Conservation (phyloP, 2,329 filamentous ascomycete genomes). For the Diplodia sapinea region DNA sequence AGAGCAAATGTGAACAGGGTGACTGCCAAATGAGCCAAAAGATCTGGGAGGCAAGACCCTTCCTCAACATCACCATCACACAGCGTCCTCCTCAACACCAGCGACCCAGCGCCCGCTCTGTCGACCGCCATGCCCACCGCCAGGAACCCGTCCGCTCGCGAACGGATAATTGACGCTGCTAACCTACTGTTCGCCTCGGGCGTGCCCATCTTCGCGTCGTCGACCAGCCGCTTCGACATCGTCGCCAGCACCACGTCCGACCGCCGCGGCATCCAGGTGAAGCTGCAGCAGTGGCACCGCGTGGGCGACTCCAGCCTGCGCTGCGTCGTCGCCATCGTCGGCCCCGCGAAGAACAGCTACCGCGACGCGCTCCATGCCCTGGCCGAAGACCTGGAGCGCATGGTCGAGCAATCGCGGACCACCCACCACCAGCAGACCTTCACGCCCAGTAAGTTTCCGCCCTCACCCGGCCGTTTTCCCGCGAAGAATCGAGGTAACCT, state of each 20-base stretch:
- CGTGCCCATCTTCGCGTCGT: neutral
- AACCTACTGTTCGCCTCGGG: neutral
- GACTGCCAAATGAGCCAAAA: neutral
- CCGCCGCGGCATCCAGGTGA: neutral
- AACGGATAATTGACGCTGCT: neutral
- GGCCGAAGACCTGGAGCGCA: neutral
- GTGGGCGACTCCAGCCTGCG: neutral
- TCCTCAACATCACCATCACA: neutral
- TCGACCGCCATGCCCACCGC: neutral
- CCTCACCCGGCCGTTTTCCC: no score
- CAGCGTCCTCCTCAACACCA: neutral
- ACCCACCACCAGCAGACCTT: neutral
- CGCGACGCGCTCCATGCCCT: neutral
- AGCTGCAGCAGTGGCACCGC: slow-evolving; percentile 13
- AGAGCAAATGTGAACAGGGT: neutral
- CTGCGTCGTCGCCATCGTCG: neutral
- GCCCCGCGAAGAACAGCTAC: neutral
- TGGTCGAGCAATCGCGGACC: neutral
- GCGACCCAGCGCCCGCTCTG: neutral
- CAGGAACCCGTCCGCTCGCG: neutral
- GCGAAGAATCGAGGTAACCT: neutral
- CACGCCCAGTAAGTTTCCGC: neutral
- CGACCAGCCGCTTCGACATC: slow-evolving; percentile 14
- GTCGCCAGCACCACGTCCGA: neutral
- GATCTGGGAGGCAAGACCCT: neutral